Base-by-base conservation (phyloP, 495 filamentous ascomycete genomes). In the Cudoniella acicularis region DNA sequence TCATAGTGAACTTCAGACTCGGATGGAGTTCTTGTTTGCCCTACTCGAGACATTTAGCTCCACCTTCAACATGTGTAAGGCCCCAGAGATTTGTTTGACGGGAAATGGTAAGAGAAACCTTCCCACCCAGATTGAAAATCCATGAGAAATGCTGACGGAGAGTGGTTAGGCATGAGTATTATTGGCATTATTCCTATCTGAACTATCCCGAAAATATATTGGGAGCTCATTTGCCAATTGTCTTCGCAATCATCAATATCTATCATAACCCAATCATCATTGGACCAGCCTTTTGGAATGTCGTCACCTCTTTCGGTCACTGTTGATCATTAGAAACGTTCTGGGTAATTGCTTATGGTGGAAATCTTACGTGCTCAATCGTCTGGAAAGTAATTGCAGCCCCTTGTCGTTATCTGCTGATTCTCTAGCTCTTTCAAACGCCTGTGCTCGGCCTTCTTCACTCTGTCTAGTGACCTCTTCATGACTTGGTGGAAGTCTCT, bases 361-460 rank as follows among this genome's bases (percentile, higher is more conserved):
- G 24, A 42, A 56, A 8, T 41, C 92, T 90, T 79, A 97, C 94
- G 94, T 96, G 88, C 92, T 96, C 66, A 98, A 87, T 67, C 92
- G 81, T 70, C 94, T 81, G 18, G 92, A 93, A 26, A 98, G 84
- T 45, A 82, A 83, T 61, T 90, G 88, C 68, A 98, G 73, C 54
- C 87, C 88, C 60, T 86, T 83, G 61, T 98, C 94, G 68, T 97
- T 94, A 43, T 96, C 92, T 11, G 94, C 94, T 65, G 97, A 92
- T 30, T 83, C 80, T 20, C 81, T 82, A 2, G 94, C 94, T 53
- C 89, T 79, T 75, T 93, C 89, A 61, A 98, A 72, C 8, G 94
- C 94, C 72, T 88, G 82, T 25, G 85, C 81, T 62, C 90, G 80
- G 49, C 89, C 89, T 66, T 90, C 88, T 59, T 91, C 87, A 53